Evolutionary conservation across 257 asterid genomes (phyloP).

Genomic region (Coffea canephora): DNA sequence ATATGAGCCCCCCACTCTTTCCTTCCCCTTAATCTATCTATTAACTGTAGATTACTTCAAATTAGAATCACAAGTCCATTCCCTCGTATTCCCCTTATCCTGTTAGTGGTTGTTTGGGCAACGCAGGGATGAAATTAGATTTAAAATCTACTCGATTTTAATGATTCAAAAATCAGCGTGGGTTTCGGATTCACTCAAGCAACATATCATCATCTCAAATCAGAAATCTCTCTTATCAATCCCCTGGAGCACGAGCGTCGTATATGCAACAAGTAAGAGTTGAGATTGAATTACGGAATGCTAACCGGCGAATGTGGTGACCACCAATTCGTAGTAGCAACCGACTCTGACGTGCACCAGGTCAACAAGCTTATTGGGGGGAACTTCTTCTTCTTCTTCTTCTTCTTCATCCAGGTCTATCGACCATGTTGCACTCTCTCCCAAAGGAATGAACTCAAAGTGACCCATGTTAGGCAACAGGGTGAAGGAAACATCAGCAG

Average conservation of each 20-base stretch:
- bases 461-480: constrained; percentile 72
- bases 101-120: too few species aligned
- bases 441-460: constrained; percentile 66
- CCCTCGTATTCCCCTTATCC: neutral
- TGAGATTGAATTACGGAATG: too few species aligned
- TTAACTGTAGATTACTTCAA: too few species aligned
- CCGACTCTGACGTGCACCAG: constrained; percentile 59
- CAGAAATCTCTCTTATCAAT: too few species aligned
- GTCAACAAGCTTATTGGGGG: constrained; percentile 49
- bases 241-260: too few species aligned
- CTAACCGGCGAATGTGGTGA: constrained; percentile 74
- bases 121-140: too few species aligned
- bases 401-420: constrained; percentile 52
- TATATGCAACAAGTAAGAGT: too few species aligned
- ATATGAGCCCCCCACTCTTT: neutral
- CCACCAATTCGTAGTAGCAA: constrained; percentile 63
- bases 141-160: too few species aligned
- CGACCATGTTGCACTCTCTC: constrained; percentile 43
- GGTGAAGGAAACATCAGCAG: constrained; percentile 60
- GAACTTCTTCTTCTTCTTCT: constrained; percentile 33
- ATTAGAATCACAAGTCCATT: too few species aligned
- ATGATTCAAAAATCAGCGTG: too few species aligned
- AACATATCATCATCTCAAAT: too few species aligned
- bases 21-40: neutral
- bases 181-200: too few species aligned